A percentile compares a stretch with the other conserved stretches of the same genome.
These are phyloP conservation scores for Teunomyces stri DNA, from an alignment of 805 yeast genomes.

Conservation along the genomic window DNA sequence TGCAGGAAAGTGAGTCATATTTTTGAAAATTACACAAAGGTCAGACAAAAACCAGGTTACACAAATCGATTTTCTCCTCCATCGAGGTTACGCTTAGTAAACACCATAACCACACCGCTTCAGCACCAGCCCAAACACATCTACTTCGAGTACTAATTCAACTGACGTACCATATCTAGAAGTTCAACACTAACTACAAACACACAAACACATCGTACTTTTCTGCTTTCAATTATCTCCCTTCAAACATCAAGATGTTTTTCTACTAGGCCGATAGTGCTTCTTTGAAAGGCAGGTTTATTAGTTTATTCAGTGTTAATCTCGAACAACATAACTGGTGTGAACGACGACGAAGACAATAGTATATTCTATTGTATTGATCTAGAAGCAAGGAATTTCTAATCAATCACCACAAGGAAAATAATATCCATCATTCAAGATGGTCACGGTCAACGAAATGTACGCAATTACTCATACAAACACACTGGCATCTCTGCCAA, in stretches of 20 bases:
- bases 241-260: not conserved
- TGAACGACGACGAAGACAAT: not conserved
- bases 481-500: conserved; percentile 7
- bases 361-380: not conserved
- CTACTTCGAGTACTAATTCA: no score
- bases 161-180: not conserved
- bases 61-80: conserved; percentile 1
- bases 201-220: not conserved
- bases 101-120: not conserved
- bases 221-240: not conserved
- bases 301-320: conserved; percentile 3
- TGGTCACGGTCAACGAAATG: conserved; percentile 1
- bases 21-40: not conserved
- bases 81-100: not conserved
- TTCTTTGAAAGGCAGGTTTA: not conserved
- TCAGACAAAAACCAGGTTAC: not conserved
- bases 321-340: not conserved
- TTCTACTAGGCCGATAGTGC: conserved; percentile 1
- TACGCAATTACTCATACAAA: not conserved
- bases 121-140: not conserved
- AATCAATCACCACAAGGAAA: not conserved
- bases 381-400: conserved; percentile 3
- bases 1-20: conserved; percentile 3
- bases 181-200: not conserved
- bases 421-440: not conserved